Percentiles rank a stretch among this genome's conserved stretches.
phyloP scores from a whole-genome alignment of 805 yeast genomes.

The Metschnikowia cerradonensis region DNA sequence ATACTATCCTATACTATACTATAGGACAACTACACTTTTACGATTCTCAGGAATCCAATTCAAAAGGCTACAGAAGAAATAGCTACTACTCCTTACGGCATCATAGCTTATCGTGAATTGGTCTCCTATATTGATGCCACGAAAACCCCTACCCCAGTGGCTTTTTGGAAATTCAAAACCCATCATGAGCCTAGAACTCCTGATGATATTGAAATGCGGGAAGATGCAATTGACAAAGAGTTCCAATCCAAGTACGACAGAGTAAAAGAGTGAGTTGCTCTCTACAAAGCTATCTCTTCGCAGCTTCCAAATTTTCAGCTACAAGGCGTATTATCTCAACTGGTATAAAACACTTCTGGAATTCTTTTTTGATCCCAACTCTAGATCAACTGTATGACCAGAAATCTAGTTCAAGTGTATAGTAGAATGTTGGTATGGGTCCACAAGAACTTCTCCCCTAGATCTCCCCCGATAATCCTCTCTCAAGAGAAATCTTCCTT shows the following conservation, averaged over 20 bases:
- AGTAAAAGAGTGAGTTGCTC: not conserved
- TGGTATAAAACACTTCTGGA: not conserved
- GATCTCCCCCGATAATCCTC: too few relatives aligned
- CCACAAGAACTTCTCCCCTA: too few relatives aligned
- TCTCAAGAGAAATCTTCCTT: too few relatives aligned
- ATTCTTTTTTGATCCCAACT: not conserved
- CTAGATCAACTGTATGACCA: too few relatives aligned
- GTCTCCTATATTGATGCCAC: not conserved
- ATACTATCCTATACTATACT: too few relatives aligned
- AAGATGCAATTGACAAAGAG: slow-evolving; percentile 2
- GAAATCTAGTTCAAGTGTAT: too few relatives aligned
- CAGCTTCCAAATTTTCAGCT: slow-evolving; percentile 1
- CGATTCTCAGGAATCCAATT: not conserved
- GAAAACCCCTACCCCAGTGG: not conserved
- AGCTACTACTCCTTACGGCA: not conserved
- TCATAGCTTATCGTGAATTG: not conserved
- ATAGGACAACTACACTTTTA: not conserved
- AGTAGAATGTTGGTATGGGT: too few relatives aligned
- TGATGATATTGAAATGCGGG: slow-evolving; percentile 8
- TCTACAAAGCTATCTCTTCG: not conserved
- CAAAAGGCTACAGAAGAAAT: not conserved
- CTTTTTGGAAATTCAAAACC: slow-evolving; percentile 3
- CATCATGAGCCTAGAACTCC: slow-evolving; percentile 1
- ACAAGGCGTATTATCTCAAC: not conserved
- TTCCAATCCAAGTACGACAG: not conserved